Conservation (phyloP, 768 basidiomycete species). For the Leccinum barrowsii region DNA sequence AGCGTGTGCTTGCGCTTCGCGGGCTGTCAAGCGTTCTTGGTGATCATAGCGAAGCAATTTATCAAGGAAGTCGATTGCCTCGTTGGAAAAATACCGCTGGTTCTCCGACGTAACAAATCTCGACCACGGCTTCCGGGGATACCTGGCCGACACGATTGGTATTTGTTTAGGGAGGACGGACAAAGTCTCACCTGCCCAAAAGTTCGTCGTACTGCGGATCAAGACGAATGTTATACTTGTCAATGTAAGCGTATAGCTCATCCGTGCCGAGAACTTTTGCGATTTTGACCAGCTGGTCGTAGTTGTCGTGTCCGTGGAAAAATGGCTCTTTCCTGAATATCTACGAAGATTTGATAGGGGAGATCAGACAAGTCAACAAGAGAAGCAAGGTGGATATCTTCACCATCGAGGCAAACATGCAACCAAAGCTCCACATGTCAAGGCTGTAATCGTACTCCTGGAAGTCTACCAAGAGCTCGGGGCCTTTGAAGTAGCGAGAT, state of each 20-base stretch:
- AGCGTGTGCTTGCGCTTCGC: constrained; percentile 87
- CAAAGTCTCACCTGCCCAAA: constrained; percentile 62
- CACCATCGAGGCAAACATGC: constrained; percentile 99
- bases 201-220: constrained; percentile 97
- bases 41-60: constrained; percentile 96
- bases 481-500: constrained; percentile 96
- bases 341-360: constrained; percentile 37
- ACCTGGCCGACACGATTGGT: constrained; percentile 41
- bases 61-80: constrained; percentile 94
- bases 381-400: constrained; percentile 15
- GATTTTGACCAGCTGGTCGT: constrained; percentile 97
- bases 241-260: constrained; percentile 87
- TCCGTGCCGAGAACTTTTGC: constrained; percentile 97
- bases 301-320: constrained; percentile 99
- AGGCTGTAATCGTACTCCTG: constrained; percentile 98
- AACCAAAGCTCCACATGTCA: constrained; percentile 99
- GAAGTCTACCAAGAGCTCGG: constrained; percentile 94
- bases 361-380: background rate
- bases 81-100: constrained; percentile 93
- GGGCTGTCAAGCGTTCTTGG: constrained; percentile 92
- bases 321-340: constrained; percentile 99
- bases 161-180: constrained; percentile 7
- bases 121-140: constrained; percentile 93
- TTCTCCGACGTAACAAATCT: constrained; percentile 95
- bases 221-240: constrained; percentile 93